phyloP scores from a whole-genome alignment of 805 yeast species.

The Hanseniaspora meyeri region DNA sequence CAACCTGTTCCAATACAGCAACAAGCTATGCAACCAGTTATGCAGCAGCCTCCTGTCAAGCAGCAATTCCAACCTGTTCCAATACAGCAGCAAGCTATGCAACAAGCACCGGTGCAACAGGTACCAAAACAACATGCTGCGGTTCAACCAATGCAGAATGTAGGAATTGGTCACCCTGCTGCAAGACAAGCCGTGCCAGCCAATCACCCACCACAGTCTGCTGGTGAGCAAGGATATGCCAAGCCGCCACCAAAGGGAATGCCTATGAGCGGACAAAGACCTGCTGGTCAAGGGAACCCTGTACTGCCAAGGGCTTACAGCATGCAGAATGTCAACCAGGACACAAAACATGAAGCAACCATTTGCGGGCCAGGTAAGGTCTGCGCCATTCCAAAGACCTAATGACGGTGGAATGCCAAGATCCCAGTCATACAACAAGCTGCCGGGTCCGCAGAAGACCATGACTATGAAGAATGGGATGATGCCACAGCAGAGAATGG shows the following conservation, averaged over 20 bases:
- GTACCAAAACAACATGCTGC: neutral
- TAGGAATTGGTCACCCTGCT: too few relatives aligned
- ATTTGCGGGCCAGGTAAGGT: neutral
- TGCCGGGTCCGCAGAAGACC: neutral
- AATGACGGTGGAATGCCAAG: constrained; percentile 1
- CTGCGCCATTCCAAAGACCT: constrained; percentile 1
- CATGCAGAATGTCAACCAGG: constrained; percentile 4
- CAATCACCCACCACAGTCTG: neutral
- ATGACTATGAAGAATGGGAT: constrained; percentile 1
- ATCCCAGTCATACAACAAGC: constrained; percentile 4
- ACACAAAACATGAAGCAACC: neutral
- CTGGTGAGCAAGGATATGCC: neutral
- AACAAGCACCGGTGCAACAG: neutral
- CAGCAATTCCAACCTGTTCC: neutral
- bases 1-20: neutral
- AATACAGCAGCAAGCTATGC: neutral
- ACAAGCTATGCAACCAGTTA: neutral
- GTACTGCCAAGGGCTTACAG: constrained; percentile 11
- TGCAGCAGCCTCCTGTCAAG: neutral
- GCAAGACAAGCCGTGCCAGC: neutral
- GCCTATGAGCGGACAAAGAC: neutral
- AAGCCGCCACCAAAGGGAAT: constrained; percentile 1
- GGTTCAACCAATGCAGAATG: neutral
- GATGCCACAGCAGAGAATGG: neutral
- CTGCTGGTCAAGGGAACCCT: neutral